phyloP scores from a whole-genome alignment of 2,329 filamentous ascomycete species.

The Laburnicola sp. region DNA sequence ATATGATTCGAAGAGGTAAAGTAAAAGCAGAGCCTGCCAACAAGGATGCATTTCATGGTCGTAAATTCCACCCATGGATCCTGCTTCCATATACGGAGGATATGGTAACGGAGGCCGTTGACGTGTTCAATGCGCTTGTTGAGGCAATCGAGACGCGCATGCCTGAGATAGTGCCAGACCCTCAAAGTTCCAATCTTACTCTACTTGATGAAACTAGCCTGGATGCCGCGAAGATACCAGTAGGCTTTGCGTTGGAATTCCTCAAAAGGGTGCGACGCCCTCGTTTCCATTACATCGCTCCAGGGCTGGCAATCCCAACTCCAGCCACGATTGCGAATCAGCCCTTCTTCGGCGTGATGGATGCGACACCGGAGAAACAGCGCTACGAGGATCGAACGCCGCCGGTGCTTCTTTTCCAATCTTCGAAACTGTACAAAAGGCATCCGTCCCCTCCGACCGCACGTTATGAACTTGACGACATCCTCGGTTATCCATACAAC shows the following conservation, averaged over 20 bases:
- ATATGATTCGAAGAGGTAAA: conserved; percentile 18
- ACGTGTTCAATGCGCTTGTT: conserved; percentile 16
- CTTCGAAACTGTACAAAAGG: not conserved
- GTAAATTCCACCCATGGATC: conserved; percentile 17
- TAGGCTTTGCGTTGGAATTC: conserved; percentile 18
- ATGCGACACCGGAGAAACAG: not conserved
- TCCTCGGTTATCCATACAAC: conserved; percentile 11
- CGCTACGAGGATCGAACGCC: not conserved
- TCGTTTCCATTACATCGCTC: conserved; percentile 20
- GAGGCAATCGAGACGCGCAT: conserved; percentile 17
- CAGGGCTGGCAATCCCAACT: conserved; percentile 16
- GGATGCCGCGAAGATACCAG: conserved; percentile 1
- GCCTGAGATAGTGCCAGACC: not conserved
- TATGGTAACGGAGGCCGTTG: conserved; percentile 16
- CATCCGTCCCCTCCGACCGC: not conserved
- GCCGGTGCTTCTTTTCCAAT: conserved; percentile 14
- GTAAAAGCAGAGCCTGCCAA: conserved; percentile 14
- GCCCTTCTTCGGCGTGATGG: conserved; percentile 9
- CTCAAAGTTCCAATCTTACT: not conserved
- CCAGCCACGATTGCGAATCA: conserved; percentile 9
- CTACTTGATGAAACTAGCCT: conserved; percentile 10
- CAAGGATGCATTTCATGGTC: not conserved
- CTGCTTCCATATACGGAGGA: conserved; percentile 12
- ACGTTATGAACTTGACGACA: not conserved
- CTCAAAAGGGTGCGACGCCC: conserved; percentile 12